Base-by-base conservation (phyloP, 2,329 filamentous ascomycete genomes). In the Fusarium multiceps region DNA sequence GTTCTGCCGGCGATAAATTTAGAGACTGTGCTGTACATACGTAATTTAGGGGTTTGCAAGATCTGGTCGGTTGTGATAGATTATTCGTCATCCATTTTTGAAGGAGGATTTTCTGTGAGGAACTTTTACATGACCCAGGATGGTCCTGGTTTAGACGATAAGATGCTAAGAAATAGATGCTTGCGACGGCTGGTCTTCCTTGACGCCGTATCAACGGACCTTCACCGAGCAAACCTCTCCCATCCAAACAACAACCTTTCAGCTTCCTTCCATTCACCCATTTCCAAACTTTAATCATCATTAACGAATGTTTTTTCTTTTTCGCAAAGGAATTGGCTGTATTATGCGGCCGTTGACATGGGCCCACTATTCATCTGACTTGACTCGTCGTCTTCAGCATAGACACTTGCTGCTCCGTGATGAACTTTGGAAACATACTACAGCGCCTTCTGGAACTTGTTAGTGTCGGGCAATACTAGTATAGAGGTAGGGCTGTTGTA, bases 271-370 rank as follows among this genome's bases (percentile, higher is more conserved):
- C 8, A 7, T 2, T 20, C 12, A 6, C 1, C n/a, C 11, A 18
- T 3, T 5, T 4, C 3, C 30, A 48, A 49, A 8, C 23, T 54
- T 7, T 20, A 47, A 47, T 18, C 10, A 47, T 20, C 12, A 10
- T 47, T 7, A 47, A 47, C 13, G 5, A 47, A 37, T 37, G 3
- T 37, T n/a, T 6, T 50, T 50, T 21, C 40, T 49, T 23, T 50
- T 13, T 51, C n/a, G 23, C 20, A 42, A 28, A 30, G 20, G 21
- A 48, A 40, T 30, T 49, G 45, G 37, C 55, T 47, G 47, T 28
- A 20, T 55, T 49, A 30, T 61, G 55, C 62, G 62, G 48, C 55
- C 61, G 55, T 42, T 6, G 13, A 32, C 40, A 49, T 37, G 55
- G 67, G 32, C 7, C 66, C 34, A 50, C 45, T 27, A 18, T 20